These are phyloP conservation scores for Chaetoscypha palmicola DNA, from an alignment of 2,329 filamentous ascomycete genomes.

Conservation along the genomic window DNA sequence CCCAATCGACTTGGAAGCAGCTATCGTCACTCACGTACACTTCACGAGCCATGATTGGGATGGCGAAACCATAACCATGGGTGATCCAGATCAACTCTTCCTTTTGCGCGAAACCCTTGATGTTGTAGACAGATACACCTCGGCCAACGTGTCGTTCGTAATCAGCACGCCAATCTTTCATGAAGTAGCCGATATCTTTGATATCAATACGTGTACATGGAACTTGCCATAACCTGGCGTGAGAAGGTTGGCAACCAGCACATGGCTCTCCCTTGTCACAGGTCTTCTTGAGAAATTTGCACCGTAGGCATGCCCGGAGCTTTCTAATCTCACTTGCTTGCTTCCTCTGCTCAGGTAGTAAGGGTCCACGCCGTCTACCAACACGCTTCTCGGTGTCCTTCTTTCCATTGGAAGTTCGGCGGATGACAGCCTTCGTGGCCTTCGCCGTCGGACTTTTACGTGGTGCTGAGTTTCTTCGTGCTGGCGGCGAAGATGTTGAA, in stretches of 20 bases:
- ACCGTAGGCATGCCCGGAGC: conserved; percentile 83
- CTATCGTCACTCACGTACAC: conserved; percentile 87
- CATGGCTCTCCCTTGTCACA: conserved; percentile 97
- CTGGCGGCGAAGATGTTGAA: conserved; percentile 54
- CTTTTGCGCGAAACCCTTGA: conserved; percentile 71
- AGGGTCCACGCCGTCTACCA: conserved; percentile 79
- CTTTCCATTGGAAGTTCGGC: conserved; percentile 70
- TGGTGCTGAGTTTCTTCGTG: conserved; percentile 61
- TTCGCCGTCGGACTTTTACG: conserved; percentile 61
- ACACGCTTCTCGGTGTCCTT: conserved; percentile 89
- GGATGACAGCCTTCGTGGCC: conserved; percentile 75
- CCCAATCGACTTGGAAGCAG: conserved; percentile 91
- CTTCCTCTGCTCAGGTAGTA: conserved; percentile 88
- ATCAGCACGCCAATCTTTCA: conserved; percentile 99
- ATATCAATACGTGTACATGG: conserved; percentile 97
- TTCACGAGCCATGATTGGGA: conserved; percentile 89
- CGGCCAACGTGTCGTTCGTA: conserved; percentile 84
- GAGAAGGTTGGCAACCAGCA: conserved; percentile 88
- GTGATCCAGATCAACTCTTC: conserved; percentile 81
- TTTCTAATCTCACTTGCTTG: conserved; percentile 97
- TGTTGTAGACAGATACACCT: conserved; percentile 87
- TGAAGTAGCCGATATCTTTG: conserved; percentile 96
- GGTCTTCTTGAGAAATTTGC: conserved; percentile 99
- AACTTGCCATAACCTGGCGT: conserved; percentile 93
- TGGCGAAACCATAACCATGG: conserved; percentile 87